Evolutionary conservation across 352 stramenopile genomes (phyloP), one percentile per base, ranked within the genome.

Genomic region (Phytophthora ohioensis): DNA sequence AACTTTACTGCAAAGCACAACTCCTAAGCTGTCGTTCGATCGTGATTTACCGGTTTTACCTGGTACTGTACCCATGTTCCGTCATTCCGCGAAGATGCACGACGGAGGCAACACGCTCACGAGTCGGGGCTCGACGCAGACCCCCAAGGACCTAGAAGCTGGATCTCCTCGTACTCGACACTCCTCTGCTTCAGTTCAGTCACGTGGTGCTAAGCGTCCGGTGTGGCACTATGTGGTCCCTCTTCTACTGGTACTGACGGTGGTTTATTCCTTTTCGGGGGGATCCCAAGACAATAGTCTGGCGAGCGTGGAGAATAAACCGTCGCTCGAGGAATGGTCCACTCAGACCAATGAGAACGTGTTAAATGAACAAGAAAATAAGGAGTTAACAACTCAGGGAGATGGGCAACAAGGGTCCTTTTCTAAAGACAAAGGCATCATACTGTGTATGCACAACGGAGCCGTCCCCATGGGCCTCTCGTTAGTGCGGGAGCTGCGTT

Each of bases 381-480:
- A 27, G 21, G 21, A 27, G 21, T 27, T 27, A 27, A 27, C 21
- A 27, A 27, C 10, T 17, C 17, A 71, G 10, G 49, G 30, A 43
- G 45, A 69, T 56, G 47, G 36, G 8, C 31, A 57, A 31, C 5
- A 46, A 43, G 35, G 41, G 3, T 36, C 41, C 11, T 38, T 51
- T 31, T 67, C 46, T 5, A 61, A 55, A 15, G 67, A 79, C 13
- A 75, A 76, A 56, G 78, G 78, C 7, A 76, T 85, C 57, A 71
- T 85, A 39, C 58, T 85, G 63, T 76, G 60, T 53, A 67, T 85
- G 60, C 71, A 82, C 71, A 69, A 80, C 21, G 60, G 53, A 1
- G 63, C 73, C 1, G 72, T 82, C n/a, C 67, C 74, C 21, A 73
- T 85, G 74, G 78, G 75, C 3, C 38, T 78, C 32, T 85, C 78